Conservation (phyloP, 208 protist species). For the Trypanosomatidae sp. region DNA sequence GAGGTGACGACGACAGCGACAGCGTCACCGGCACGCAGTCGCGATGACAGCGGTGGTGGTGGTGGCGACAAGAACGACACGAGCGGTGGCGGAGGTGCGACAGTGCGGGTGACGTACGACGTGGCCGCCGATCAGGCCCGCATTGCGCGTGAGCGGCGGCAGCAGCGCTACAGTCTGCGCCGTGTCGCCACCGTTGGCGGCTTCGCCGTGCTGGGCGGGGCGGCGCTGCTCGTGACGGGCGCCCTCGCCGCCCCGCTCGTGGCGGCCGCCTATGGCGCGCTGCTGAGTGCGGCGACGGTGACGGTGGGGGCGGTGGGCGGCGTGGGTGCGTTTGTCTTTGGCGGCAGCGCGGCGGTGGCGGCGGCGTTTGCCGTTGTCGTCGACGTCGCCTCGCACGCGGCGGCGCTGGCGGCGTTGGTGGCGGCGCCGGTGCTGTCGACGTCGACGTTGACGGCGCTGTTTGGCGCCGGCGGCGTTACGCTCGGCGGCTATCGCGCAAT, state of each 20-base stretch:
- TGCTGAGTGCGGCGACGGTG: conserved; percentile 26
- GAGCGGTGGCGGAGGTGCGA: too few relatives aligned
- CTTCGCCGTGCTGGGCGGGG: conserved; percentile 52
- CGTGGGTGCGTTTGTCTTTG: conserved; percentile 33
- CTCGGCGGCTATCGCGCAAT: conserved; percentile 63
- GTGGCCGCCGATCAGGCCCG: conserved; percentile 11
- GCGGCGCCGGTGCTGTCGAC: conserved; percentile 46
- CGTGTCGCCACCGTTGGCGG: conserved; percentile 52
- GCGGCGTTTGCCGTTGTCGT: conserved; percentile 34
- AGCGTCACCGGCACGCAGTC: too few relatives aligned
- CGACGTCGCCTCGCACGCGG: conserved; percentile 50
- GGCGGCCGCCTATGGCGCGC: conserved; percentile 31
- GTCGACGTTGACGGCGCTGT: conserved; percentile 53
- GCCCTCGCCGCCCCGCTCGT: conserved; percentile 62
- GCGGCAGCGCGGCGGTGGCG: conserved; percentile 22
- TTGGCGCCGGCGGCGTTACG: conserved; percentile 49
- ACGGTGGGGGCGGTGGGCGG: conserved; percentile 36
- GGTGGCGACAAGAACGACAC: not conserved
- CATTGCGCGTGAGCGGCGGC: conserved; percentile 12
- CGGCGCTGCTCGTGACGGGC: conserved; percentile 45
- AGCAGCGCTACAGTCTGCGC: conserved; percentile 17
- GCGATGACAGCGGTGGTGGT: conserved; percentile 6
- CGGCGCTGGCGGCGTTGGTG: conserved; percentile 38
- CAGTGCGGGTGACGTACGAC: not conserved
- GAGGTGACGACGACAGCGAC: too few relatives aligned